Evolutionary conservation across 2,329 filamentous ascomycete species (phyloP), one percentile per base, ranked within the genome.

Genomic region (Sphaerulina vaccinii): DNA sequence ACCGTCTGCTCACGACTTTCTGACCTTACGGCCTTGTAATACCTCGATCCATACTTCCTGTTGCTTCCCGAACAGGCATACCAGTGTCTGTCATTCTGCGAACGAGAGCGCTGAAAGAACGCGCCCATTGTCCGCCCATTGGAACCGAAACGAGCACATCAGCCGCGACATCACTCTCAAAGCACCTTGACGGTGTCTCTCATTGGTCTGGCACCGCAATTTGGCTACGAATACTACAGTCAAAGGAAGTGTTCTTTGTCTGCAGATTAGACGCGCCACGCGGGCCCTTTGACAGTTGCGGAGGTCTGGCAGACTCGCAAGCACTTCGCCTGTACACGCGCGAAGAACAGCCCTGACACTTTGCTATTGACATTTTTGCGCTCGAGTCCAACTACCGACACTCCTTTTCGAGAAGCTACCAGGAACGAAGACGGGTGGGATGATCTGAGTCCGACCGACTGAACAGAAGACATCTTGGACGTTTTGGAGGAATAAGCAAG

Each of bases 361-460:
- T 38, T 40, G 48, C 42, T 27, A 15, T 40, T 9, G 15, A 43
- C 41, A 32, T 13, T 27, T 36, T 39, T 24, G 51, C 57, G 39
- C 53, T 42, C 49, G 40, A 49, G 56, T 52, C 61, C 62, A 64
- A 65, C 61, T 65, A 62, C 57, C 58, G 57, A 66, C 65, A 61
- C 57, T 67, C 63, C 38, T 65, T 67, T 57, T 45, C 35, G 44
- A 38, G 44, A 51, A 41, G 43, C 56, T 45, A 47, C 37, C 52
- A 47, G 46, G 16, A 50, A n/a, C 37, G 24, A 49, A 36, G 21
- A 49, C 53, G 56, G 50, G 40, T 58, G 64, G 56, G 44, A 66
- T 66, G 64, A 56, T 50, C 46, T 67, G 60, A 58, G 38, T 44
- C 51, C 48, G 39, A 37, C 54, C 44, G 33, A 23, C 54, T 53